Base-by-base conservation (phyloP, 192 early-diverging fungal species). In the Jimgerdemannia lactiflua region DNA sequence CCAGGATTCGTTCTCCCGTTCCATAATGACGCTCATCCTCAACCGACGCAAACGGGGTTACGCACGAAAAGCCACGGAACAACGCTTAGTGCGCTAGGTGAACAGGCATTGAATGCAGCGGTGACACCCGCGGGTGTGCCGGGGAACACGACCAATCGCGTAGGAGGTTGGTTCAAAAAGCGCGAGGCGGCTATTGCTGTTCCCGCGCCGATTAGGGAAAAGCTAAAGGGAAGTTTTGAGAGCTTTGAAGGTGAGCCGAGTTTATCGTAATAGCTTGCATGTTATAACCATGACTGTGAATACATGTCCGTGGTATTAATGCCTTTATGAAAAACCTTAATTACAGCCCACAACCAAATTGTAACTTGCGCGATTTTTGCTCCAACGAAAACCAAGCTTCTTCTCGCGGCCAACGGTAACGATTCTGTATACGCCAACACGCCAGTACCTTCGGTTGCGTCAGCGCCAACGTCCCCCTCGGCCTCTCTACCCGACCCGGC, bases 321-420 rank as follows among this genome's bases (percentile, higher is more conserved):
- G 65, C 4, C 17, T 71, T 41, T 29, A 3, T 44, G 65, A n/a
- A n/a, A n/a, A n/a, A n/a, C n/a, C 41, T 54, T 17, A 69, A 10
- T 43, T 39, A 71, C 83, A 40, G 92, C 89, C 1, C 86, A 90
- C 74, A 79, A 84, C 64, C 75, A 79, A 18, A 82, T 86, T 3
- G 87, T 91, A 9, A 91, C 91, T 0, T 79, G 81, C 42, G 86
- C 92, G 1, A 78, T 91, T 18, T 92, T 93, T 85, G 92, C 85
- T 10, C 90, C 91, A 2, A 80, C 84, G 10, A 81, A 85, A 20
- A 91, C 91, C 49, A 80, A 88, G 75, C 86, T 87, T 76, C 81
- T 86, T 67, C 74, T 92, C 42, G 87, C 89, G 18, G 75, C 78
- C 69, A 82, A 86, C 43, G 83, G 82, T 42, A 83, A 86, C 10